Base-by-base conservation (phyloP, 345 rosid species). In the Pugionium dolabratum region DNA sequence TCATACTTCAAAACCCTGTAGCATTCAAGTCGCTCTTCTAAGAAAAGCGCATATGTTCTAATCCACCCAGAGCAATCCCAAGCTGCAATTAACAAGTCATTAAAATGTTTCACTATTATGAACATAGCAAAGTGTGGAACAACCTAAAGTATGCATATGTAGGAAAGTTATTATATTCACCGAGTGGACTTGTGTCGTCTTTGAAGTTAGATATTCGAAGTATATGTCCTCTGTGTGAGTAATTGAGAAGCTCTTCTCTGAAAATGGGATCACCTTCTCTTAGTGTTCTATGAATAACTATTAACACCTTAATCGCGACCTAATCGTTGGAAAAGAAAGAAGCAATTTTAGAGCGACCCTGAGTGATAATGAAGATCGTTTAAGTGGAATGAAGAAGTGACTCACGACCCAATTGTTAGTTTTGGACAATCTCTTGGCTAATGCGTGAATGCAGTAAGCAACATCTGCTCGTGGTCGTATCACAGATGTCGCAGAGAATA, bases 61-160 rank as follows among this genome's bases (percentile, higher is more conserved):
- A 90, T 86, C 98, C 98, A 93, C 2, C 90, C 90, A 71, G 99
- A 94, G 72, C 85, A 90, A 61, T 94, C 99, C 99, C 99, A 94
- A 69, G 99, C 99, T 94, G 70, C 18, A 51, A 43, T 55, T 9
- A 29, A 64, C 61, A 48, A 80, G 31, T 10, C 47, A 49, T 59
- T 39, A 75, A 72, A 25, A 26, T 1, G 27, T 11, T 18, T 18
- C 18, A 18, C 18, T 18, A 18, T 18, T 18, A 18, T 18, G 18
- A 11, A 33, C 64, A 40, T 1, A 48, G 28, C 28, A 28, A 45
- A 51, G 30, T 49, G 10, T 46, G 11, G 31, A 54, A 36, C 37
- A 48, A 51, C 49, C 18, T 18, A 18, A 18, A 18, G 18, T 18
- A 18, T 18, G 18, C 18, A 6, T 25, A 37, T 35, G 33, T 33